These are phyloP conservation scores for Trifolium subterraneum DNA, from an alignment of 306 rosid genomes.

Conservation along the genomic window DNA sequence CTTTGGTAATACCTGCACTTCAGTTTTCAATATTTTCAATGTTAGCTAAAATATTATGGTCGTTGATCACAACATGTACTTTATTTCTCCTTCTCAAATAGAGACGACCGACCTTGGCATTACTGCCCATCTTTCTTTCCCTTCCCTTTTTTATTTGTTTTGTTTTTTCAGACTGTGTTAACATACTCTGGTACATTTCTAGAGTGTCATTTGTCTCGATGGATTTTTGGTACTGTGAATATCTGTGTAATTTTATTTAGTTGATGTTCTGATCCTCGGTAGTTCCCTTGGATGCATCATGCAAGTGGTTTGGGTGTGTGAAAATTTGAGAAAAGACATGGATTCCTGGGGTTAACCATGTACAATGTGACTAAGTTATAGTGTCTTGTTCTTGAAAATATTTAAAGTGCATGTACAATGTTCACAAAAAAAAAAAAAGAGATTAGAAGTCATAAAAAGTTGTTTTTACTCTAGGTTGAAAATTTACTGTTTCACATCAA, in stretches of 20 bases:
- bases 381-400: neutral
- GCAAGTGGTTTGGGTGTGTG: constrained; percentile 8
- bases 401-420: neutral
- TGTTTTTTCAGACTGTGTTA: neutral
- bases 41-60: neutral
- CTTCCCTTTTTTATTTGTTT: neutral
- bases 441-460: neutral
- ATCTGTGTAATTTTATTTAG: constrained; percentile 26
- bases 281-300: constrained; percentile 7
- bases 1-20: neutral
- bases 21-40: neutral
- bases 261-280: constrained; percentile 21
- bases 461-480: neutral
- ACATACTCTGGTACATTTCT: constrained; percentile 6
- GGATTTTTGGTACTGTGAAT: constrained; percentile 18
- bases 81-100: neutral
- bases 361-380: neutral
- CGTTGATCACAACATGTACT: neutral
- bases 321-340: constrained; percentile 5
- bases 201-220: neutral
- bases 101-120: constrained; percentile 6
- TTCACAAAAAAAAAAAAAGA: neutral
- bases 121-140: constrained; percentile 9
- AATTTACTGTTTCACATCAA: neutral
- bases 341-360: neutral